These are phyloP conservation scores for Alternaria burnsii DNA, from an alignment of 2,329 filamentous ascomycete genomes.

Conservation along the genomic window DNA sequence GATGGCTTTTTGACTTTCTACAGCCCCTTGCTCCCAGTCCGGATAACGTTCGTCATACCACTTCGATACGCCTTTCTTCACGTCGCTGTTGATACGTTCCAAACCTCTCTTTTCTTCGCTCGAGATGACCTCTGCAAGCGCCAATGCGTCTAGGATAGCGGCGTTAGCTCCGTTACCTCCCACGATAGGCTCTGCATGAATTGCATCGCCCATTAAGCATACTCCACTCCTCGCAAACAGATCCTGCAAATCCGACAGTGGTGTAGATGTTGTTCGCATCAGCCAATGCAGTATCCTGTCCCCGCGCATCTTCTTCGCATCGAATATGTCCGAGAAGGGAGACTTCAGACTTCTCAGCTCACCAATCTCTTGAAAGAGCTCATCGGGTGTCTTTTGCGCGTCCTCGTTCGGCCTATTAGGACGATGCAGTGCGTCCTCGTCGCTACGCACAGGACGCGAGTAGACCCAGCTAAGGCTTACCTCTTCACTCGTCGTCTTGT, in stretches of 20 bases:
- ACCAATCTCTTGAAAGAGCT: slow-evolving; percentile 48
- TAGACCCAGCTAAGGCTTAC: slow-evolving; percentile 53
- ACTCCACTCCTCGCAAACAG: slow-evolving; percentile 12
- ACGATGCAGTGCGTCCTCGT: slow-evolving; percentile 44
- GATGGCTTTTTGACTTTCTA: neutral
- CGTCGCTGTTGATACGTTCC: neutral
- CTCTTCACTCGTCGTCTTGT: slow-evolving; percentile 27
- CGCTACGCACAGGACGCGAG: slow-evolving; percentile 44
- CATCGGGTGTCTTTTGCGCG: slow-evolving; percentile 47
- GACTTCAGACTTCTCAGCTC: slow-evolving; percentile 33
- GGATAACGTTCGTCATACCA: neutral
- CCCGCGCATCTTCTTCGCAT: slow-evolving; percentile 37
- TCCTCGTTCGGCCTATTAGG: slow-evolving; percentile 43
- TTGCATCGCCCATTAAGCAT: slow-evolving; percentile 49
- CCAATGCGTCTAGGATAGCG: slow-evolving; percentile 51
- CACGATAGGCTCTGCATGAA: slow-evolving; percentile 52
- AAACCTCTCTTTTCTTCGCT: neutral
- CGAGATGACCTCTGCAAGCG: slow-evolving; percentile 26
- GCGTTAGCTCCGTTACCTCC: slow-evolving; percentile 53
- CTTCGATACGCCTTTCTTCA: neutral
- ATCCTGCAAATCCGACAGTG: slow-evolving; percentile 28
- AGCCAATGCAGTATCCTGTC: slow-evolving; percentile 54
- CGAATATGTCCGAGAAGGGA: slow-evolving; percentile 47
- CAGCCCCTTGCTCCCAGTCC: neutral
- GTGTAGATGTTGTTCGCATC: slow-evolving; percentile 48